Conservation (phyloP, 768 basidiomycete genomes). For the Termitomyces sp. region DNA sequence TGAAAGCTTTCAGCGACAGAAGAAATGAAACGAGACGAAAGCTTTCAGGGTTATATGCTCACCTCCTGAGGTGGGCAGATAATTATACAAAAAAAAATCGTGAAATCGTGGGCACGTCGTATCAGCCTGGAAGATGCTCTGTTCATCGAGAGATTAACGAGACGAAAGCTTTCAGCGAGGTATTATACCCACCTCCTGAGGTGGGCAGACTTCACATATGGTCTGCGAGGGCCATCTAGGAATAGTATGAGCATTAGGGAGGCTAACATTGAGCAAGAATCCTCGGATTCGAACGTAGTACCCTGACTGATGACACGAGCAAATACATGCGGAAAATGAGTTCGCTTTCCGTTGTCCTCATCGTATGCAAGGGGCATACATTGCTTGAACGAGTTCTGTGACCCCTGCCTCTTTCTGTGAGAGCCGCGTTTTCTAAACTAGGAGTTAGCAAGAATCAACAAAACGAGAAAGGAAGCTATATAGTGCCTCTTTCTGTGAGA, state of each 20-base stretch:
- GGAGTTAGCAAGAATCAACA: neutral
- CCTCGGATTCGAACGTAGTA: conserved; percentile 69
- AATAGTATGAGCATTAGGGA: conserved; percentile 7
- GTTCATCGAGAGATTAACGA: conserved; percentile 44
- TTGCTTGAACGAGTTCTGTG: conserved; percentile 81
- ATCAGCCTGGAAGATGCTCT: conserved; percentile 81
- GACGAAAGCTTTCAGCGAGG: too few relatives aligned
- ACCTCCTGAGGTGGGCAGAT: too few relatives aligned
- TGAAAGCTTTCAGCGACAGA: too few relatives aligned
- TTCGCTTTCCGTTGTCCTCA: conserved; percentile 62
- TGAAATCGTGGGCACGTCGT: conserved; percentile 86
- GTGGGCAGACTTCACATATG: conserved; percentile 84
- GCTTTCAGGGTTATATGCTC: too few relatives aligned
- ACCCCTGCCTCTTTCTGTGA: conserved; percentile 60
- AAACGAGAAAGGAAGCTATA: too few relatives aligned
- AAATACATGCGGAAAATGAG: conserved; percentile 84
- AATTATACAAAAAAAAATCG: conserved; percentile 80
- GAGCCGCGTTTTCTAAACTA: conserved; percentile 37
- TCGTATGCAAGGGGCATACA: conserved; percentile 81
- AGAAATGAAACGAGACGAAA: neutral
- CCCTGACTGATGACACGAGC: conserved; percentile 79
- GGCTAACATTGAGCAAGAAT: conserved; percentile 18
- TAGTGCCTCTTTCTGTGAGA: conserved; percentile 50
- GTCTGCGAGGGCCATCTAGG: conserved; percentile 75
- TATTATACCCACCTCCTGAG: conserved; percentile 79